These are phyloP conservation scores for Trichophyton mentagrophytes DNA, from an alignment of 2,329 filamentous ascomycete genomes.

Conservation along the genomic window DNA sequence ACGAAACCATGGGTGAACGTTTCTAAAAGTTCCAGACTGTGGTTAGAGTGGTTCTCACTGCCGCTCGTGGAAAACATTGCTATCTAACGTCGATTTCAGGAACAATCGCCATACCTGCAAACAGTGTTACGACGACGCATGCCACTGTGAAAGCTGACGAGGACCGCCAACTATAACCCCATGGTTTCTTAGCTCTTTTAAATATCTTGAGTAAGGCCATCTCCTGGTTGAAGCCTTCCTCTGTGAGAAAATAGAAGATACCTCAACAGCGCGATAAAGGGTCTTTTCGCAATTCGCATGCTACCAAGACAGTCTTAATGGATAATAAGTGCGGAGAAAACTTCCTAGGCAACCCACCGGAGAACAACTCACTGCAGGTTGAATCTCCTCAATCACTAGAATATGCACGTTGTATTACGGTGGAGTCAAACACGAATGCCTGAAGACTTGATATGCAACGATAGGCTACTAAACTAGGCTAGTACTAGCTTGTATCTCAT, in stretches of 20 bases:
- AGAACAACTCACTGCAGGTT: too few species aligned
- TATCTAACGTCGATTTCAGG: neutral
- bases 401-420: neutral
- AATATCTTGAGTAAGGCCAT: neutral
- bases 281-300: neutral
- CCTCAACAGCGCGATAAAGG: too few species aligned
- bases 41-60: neutral
- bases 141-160: neutral
- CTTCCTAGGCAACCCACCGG: too few species aligned
- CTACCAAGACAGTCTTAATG: neutral
- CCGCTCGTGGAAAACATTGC: neutral
- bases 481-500: neutral
- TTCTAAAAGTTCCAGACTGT: neutral
- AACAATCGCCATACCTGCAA: neutral
- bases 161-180: neutral
- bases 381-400: too few species aligned
- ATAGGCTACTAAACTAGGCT: neutral
- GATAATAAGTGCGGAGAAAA: too few species aligned
- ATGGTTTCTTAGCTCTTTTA: neutral
- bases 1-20: neutral
- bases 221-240: neutral
- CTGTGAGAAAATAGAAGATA: too few species aligned
- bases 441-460: neutral
- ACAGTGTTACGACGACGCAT: neutral
- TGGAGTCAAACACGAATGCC: neutral